Evolutionary conservation across 108 stramenopile genomes (phyloP).

Genomic region (Bacterosira constricta): DNA sequence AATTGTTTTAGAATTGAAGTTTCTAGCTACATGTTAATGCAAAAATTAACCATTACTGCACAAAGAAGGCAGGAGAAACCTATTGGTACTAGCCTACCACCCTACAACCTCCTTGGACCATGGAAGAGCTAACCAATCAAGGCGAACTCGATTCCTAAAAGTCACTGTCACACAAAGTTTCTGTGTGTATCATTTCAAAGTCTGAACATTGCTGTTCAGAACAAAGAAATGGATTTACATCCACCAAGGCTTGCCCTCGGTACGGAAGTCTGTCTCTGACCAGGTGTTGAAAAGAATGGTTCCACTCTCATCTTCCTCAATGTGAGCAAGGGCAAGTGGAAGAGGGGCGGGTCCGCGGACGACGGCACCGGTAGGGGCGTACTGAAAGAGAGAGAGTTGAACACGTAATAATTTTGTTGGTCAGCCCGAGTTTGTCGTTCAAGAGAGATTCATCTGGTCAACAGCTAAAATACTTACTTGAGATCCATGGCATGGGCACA

Average conservation of each 20-base stretch:
- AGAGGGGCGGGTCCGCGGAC: slow-evolving; percentile 97
- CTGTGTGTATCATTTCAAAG: neutral
- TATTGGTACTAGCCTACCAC: neutral
- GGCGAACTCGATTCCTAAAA: no score
- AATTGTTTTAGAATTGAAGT: no score
- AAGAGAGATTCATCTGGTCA: no score
- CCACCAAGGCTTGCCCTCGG: slow-evolving; percentile 96
- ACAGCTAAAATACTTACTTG: slow-evolving; percentile 34
- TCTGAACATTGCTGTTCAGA: neutral
- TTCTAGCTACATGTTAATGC: no score
- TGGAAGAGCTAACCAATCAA: neutral
- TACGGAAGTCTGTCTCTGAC: slow-evolving; percentile 98
- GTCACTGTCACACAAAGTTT: neutral
- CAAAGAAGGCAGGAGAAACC: neutral
- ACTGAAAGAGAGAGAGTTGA: slow-evolving; percentile 44
- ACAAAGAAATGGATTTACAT: slow-evolving; percentile 54
- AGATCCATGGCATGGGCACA: slow-evolving; percentile 99
- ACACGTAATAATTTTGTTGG: neutral
- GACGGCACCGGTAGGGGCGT: slow-evolving; percentile 92
- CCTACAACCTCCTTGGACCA: neutral
- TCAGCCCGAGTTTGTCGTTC: no score
- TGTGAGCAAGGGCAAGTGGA: slow-evolving; percentile 95
- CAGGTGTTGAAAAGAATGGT: slow-evolving; percentile 91
- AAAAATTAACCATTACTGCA: neutral
- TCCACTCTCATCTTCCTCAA: slow-evolving; percentile 80